A percentile compares a stretch with the other conserved stretches of the same genome.
phyloP scores from a whole-genome alignment of 2,329 filamentous ascomycete genomes.

The Scedosporium minutisporum region DNA sequence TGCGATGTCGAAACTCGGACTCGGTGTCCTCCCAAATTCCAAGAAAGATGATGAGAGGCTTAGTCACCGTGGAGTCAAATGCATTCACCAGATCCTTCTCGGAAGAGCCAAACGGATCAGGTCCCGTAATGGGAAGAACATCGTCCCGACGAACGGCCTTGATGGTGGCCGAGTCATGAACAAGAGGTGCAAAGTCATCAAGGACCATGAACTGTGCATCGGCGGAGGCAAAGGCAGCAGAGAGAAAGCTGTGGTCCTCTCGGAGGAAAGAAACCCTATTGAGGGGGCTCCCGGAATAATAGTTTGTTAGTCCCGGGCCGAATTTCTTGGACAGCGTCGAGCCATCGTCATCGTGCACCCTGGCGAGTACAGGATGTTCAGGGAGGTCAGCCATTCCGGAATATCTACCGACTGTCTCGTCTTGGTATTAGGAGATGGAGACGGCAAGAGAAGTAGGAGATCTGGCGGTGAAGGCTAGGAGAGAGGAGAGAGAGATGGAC shows the following conservation, averaged over 20 bases:
- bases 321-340: conserved; percentile 69
- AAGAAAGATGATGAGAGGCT: conserved; percentile 64
- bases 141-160: conserved; percentile 61
- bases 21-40: conserved; percentile 60
- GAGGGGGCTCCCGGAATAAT: conserved; percentile 69
- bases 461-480: conserved; percentile 10
- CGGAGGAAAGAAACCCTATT: conserved; percentile 76
- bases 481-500: background rate
- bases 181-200: conserved; percentile 67
- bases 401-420: background rate
- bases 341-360: conserved; percentile 35
- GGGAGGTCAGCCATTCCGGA: conserved; percentile 37
- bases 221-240: conserved; percentile 55
- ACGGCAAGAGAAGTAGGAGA: conserved; percentile 13
- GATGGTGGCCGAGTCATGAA: conserved; percentile 45
- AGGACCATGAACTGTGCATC: conserved; percentile 66
- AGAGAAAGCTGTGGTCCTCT: conserved; percentile 59
- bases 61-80: conserved; percentile 61
- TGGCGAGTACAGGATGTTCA: conserved; percentile 3
- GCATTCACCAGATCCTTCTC: conserved; percentile 65
- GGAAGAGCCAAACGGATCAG: conserved; percentile 57
- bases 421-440: conserved; percentile 12
- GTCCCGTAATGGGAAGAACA: conserved; percentile 59
- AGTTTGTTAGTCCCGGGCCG: conserved; percentile 72
- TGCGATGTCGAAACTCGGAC: conserved; percentile 48